Base-by-base conservation (phyloP, 371 early-diverging fungal species). In the Circinella minor region DNA sequence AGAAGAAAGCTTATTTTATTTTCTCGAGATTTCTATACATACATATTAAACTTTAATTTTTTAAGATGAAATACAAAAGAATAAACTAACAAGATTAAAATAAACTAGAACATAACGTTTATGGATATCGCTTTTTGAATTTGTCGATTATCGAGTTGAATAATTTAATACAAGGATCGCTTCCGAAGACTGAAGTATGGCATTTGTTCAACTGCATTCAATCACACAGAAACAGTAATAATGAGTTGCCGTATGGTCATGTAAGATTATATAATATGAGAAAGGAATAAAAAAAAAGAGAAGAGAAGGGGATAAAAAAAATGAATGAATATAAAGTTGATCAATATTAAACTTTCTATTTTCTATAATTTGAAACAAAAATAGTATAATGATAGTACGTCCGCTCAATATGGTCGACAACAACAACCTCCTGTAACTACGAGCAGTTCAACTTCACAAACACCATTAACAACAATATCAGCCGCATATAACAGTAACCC, bases 141-240 rank as follows among this genome's bases (percentile, higher is more conserved):
- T 27, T 74, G 4, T 61, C 71, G 47, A 57, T 66, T 18, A 57
- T 46, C 34, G 71, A 71, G 39, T 43, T 69, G 13, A 69, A 65
- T 61, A 51, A 65, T 34, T 55, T 74, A 66, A 55, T 73, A 39
- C 71, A 66, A 43, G 38, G 71, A 66, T 68, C 71, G 37, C 61
- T 81, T 36, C 66, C 72, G 27, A 62, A 69, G 55, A 71, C 74
- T n/a, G 80, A 80, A 20, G 73, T 76, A 18, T 39, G 69, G n/a
- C 73, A 73, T 39, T 63, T 82, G 34, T 74, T 60, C 4, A 73
- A 74, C 49, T 65, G 71, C 15, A 76, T 82, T 36, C 74, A 75
- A 55, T 37, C 73, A 8, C 51, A 78, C 51, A 47, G 71, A 70
- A 43, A 43, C 27, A 27, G 2, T 43, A 71, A 61, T 51, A 71